Evolutionary conservation across 139 green algal genomes (phyloP).

Genomic region (Micromonas pusilla): DNA sequence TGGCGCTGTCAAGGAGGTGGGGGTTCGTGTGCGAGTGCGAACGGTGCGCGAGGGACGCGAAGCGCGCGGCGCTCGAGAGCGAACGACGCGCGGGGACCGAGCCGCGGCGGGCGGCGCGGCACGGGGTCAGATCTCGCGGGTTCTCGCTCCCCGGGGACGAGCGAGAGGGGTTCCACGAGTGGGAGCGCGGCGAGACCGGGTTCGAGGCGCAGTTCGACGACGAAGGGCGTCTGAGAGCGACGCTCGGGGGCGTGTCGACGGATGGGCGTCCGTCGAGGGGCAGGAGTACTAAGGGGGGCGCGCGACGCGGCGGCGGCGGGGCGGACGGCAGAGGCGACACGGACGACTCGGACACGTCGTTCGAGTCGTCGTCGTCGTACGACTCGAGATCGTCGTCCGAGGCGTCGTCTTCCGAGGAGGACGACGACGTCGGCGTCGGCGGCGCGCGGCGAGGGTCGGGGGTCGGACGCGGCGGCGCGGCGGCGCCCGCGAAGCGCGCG

Average conservation of each 20-base stretch:
- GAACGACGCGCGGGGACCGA: neutral
- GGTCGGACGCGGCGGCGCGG: neutral
- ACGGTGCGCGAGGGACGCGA: neutral
- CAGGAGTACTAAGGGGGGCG: neutral
- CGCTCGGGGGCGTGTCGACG: neutral
- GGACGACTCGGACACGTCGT: neutral
- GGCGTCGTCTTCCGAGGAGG: neutral
- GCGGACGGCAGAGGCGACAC: neutral
- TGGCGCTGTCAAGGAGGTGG: neutral
- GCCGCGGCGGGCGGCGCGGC: too few species aligned
- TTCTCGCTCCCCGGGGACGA: neutral
- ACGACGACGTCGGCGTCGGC: neutral
- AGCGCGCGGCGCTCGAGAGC: neutral
- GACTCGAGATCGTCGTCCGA: neutral
- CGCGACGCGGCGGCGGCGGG: neutral
- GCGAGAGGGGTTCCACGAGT: neutral
- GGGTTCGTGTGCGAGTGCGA: slow-evolving; percentile 9
- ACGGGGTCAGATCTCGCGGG: neutral
- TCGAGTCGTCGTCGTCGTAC: neutral
- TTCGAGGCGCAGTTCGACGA: slow-evolving; percentile 15
- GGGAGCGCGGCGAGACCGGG: neutral
- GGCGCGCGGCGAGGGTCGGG: neutral
- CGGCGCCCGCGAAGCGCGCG: neutral
- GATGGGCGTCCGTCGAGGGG: neutral
- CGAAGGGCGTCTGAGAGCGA: neutral